Evolutionary conservation across 768 basidiomycete species (phyloP).

Genomic region (Boletus speciosus): DNA sequence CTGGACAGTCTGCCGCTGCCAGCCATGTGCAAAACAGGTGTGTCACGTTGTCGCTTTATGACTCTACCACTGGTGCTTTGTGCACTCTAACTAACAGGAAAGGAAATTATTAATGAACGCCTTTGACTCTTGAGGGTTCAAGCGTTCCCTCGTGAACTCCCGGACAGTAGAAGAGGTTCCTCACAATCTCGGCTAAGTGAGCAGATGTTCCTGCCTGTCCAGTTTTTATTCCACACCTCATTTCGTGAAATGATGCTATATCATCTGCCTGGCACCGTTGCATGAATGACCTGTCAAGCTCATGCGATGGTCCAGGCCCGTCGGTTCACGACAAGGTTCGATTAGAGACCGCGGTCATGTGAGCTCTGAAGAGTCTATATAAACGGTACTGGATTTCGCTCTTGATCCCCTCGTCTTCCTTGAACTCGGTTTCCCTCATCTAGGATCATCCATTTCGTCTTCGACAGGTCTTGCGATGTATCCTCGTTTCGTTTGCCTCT

Average conservation of each 20-base stretch:
- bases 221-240: not conserved
- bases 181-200: too few species aligned
- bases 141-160: too few species aligned
- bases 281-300: not conserved
- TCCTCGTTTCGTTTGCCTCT: slow-evolving; percentile 20
- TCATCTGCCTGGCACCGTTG: not conserved
- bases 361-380: not conserved
- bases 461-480: slow-evolving; percentile 18
- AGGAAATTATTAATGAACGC: too few species aligned
- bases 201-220: not conserved
- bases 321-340: not conserved
- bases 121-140: too few species aligned
- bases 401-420: not conserved
- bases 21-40: too few species aligned
- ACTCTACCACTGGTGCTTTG: too few species aligned
- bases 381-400: not conserved
- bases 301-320: not conserved
- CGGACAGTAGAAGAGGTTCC: too few species aligned
- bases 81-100: too few species aligned
- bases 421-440: not conserved
- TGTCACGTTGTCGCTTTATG: too few species aligned
- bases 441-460: not conserved
- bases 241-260: not conserved
- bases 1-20: too few species aligned
- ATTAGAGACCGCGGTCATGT: not conserved